Evolutionary conservation across 495 filamentous ascomycete genomes (phyloP), one percentile per base, ranked within the genome.

Genomic region (Parathielavia hyrcaniae): DNA sequence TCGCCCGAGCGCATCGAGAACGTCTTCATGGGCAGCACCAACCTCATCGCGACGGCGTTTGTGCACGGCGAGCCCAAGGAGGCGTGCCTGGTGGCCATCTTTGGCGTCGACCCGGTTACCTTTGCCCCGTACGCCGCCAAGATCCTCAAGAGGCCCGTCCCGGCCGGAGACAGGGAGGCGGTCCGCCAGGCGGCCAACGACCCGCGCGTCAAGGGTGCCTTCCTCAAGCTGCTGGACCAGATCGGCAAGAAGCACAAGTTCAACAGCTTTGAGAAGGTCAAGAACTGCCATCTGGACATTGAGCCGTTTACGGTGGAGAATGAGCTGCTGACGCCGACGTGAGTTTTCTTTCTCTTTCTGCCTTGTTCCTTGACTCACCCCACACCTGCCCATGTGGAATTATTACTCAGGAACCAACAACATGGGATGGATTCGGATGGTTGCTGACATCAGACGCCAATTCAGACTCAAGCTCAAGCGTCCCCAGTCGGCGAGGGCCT

Each of bases 1-100:
- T 97, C 91, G 32, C 93, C 93, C 23, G 93, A 98, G 76, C 88
- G 92, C 34, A 86, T 98, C 66, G 93, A 98, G 79, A 96, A 96
- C 73, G 83, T 95, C 17, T 89, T 90, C 69, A 79, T 96, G 57
- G 87, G 87, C 39, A 87, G 86, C 75, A 81, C 86, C 53, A 86
- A 80, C 59, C 82, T 89, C 55, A 75, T 97, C 22, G 80, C 83
- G 46, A 86, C 86, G 67, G 92, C 83, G 3, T 96, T 89, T 61
- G 88, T 97, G 35, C 92, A 98, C 71, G 93, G 93, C 40, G 93
- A 98, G 67, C 85, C 86, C 56, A 75, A 86, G 58, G 86, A 96
- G 77, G 83, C 86, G 6, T 86, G 81, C 73, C 77, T 98, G 16
- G 90, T 98, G 8, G 91, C 77, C 40, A 80, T 98, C 40, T 92